Evolutionary conservation across 176 grass and related monocot genomes (phyloP).

Genomic region (Triticum dicoccoides): DNA sequence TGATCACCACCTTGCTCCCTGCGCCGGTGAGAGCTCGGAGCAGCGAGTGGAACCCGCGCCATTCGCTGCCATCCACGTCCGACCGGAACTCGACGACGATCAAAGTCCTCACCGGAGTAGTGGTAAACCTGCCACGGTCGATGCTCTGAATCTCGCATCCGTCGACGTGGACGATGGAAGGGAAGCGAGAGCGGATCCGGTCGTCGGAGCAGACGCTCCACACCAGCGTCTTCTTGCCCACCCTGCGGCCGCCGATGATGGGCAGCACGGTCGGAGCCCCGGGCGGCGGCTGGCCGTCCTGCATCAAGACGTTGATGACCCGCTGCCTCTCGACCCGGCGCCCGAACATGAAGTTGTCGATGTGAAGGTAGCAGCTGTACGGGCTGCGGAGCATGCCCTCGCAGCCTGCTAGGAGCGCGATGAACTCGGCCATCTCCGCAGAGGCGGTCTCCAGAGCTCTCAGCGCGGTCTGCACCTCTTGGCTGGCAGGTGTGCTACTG

Average conservation of each 20-base stretch:
- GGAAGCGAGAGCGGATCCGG: neutral
- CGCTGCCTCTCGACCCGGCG: slow-evolving; percentile 21
- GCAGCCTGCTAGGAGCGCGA: neutral
- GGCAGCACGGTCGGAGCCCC: neutral
- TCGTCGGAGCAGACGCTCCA: neutral
- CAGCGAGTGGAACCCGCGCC: neutral
- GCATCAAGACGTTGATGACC: neutral
- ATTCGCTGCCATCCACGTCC: neutral
- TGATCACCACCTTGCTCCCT: slow-evolving; percentile 25
- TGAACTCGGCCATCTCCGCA: neutral
- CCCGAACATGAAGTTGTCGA: slow-evolving; percentile 36
- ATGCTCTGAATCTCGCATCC: slow-evolving; percentile 11
- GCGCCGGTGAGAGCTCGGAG: neutral
- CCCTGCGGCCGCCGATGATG: slow-evolving; percentile 10
- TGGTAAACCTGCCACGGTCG: neutral
- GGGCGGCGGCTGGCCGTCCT: neutral
- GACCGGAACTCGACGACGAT: neutral
- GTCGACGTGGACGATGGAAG: slow-evolving; percentile 3
- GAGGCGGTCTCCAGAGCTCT: neutral
- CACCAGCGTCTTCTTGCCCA: slow-evolving; percentile 28
- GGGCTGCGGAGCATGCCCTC: slow-evolving; percentile 10
- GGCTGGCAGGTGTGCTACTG: neutral
- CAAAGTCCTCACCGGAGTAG: neutral
- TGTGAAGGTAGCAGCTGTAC: slow-evolving; percentile 9
- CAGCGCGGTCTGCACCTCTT: neutral